Evolutionary conservation across 306 rosid genomes (phyloP).

Genomic region (Castanospermum australe): DNA sequence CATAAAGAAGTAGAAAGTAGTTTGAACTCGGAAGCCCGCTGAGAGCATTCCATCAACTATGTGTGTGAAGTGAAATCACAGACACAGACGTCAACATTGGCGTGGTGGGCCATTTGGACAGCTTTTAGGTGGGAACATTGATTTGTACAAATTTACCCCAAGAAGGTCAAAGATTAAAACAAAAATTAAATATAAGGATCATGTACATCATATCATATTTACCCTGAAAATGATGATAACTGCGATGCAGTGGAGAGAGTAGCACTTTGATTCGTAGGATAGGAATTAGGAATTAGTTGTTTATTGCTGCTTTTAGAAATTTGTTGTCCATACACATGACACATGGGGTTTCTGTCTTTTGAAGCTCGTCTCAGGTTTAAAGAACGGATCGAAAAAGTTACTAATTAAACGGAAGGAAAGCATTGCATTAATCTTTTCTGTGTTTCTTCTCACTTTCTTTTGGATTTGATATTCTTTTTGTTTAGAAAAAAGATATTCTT

Average conservation of each 20-base stretch:
- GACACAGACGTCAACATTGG: background rate
- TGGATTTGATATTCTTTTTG: background rate
- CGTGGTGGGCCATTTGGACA: background rate
- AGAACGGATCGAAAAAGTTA: background rate
- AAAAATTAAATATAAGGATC: background rate
- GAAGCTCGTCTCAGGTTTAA: background rate
- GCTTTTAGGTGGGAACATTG: constrained; percentile 13
- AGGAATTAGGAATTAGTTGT: background rate
- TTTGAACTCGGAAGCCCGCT: background rate
- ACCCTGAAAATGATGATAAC: background rate
- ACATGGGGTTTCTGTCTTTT: background rate
- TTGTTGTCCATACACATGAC: background rate
- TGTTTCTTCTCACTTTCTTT: background rate
- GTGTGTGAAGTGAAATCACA: background rate
- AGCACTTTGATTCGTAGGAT: background rate
- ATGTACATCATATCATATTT: background rate
- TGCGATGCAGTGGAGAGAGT: background rate
- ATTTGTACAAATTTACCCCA: background rate
- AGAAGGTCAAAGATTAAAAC: too few relatives aligned
- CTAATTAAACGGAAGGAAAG: background rate
- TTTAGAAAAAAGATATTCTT: too few relatives aligned
- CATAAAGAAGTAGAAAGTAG: background rate
- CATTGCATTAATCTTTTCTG: background rate
- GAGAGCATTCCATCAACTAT: background rate
- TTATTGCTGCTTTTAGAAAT: background rate